Base-by-base conservation (phyloP, 2,329 filamentous ascomycete genomes). In the Pseudogymnoascus sp. region DNA sequence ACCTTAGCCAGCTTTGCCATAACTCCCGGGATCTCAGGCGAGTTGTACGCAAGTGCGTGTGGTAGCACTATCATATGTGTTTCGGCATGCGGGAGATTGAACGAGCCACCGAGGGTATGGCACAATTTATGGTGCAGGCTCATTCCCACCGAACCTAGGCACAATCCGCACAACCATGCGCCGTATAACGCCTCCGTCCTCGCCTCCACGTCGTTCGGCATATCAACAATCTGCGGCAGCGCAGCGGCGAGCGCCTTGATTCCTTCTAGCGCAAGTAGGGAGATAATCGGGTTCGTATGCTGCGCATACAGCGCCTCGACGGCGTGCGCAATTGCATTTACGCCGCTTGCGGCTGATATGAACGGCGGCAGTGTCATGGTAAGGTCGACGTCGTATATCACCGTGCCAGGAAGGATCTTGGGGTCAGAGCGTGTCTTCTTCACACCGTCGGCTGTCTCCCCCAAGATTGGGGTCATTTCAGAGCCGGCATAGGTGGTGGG, bases 101-200 rank as follows among this genome's bases (percentile, higher is more conserved):
- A 85, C 66, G 78, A 81, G 7, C 85, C 86, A 27, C 84, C 85
- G 0, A 88, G 76, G 0, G 82, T 83, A 69, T 88, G 85, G 73
- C 84, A 87, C 1, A 89, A 78, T 70, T 88, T 89, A 72, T 88
- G 85, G 69, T 88, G 86, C 10, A 88, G 78, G 2, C 82, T 79
- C 83, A 88, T 87, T 61, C 79, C 79, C 2, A 84, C 81, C 63
- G 75, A 80, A 5, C 84, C 84, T 0, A 87, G 76, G 67, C 82
- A 85, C 21, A 77, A 79, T 33, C 83, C 84, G 67, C 84, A 87
- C 0, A 88, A 79, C 83, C 84, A 88, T 35, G 85, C 84, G 25
- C 84, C 85, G 68, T 87, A 86, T 1, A 84, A 78, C 10, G 83
- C 84, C 2, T 72, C 71, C 2, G 77, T 78, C 2, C 84, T 79